Evolutionary conservation across 1,139 yeast genomes (phyloP).

Genomic region (Magnusiomyces suaveolens): DNA sequence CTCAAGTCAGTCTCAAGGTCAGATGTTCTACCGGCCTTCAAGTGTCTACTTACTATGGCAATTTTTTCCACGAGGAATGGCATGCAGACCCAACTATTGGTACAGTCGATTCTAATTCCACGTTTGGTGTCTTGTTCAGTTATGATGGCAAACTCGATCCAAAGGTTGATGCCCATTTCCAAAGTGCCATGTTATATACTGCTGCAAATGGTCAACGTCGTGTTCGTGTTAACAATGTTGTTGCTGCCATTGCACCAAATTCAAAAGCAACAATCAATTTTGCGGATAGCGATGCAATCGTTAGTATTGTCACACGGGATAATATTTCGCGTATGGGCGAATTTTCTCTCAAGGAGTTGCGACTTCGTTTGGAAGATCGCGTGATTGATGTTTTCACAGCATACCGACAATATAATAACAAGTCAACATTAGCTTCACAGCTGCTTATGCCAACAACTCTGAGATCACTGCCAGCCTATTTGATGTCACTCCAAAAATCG

Average conservation of each 20-base stretch:
- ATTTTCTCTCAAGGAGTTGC: conserved; percentile 48
- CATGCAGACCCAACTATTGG: conserved; percentile 64
- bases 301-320: conserved; percentile 66
- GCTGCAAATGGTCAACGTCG: conserved; percentile 65
- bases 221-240: conserved; percentile 73
- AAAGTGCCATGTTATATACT: conserved; percentile 80
- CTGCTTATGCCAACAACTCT: conserved; percentile 76
- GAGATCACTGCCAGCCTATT: conserved; percentile 57
- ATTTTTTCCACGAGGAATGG: conserved; percentile 30
- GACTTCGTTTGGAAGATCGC: conserved; percentile 55
- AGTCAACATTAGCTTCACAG: conserved; percentile 49
- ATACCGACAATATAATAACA: conserved; percentile 46
- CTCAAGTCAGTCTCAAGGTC: conserved; percentile 73
- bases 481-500: conserved; percentile 62
- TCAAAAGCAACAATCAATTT: conserved; percentile 66
- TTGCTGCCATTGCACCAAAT: conserved; percentile 72
- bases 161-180: conserved; percentile 77
- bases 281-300: conserved; percentile 75
- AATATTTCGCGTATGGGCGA: conserved; percentile 49
- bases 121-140: conserved; percentile 59
- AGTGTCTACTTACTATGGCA: conserved; percentile 69
- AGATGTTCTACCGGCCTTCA: conserved; percentile 87
- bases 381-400: conserved; percentile 66
- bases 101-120: conserved; percentile 51
- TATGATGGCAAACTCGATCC: conserved; percentile 71